phyloP scores from a whole-genome alignment of 2,329 filamentous ascomycete species.

The Tolypocladium tropicale region DNA sequence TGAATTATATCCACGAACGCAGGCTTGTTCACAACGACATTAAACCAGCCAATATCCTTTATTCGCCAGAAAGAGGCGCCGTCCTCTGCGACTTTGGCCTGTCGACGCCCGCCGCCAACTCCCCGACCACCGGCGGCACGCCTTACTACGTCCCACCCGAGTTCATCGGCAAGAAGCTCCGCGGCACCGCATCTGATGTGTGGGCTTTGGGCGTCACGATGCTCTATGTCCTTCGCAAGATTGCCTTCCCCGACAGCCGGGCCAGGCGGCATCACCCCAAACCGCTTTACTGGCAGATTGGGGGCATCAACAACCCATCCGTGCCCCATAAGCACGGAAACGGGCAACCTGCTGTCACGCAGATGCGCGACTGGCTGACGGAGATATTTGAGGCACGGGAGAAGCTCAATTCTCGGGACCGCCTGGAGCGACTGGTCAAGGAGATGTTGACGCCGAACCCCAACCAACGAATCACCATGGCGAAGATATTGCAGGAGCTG shows the following conservation, averaged over 20 bases:
- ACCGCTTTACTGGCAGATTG: conserved; percentile 48
- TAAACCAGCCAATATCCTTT: conserved; percentile 52
- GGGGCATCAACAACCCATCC: conserved; percentile 37
- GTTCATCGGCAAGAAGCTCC: conserved; percentile 44
- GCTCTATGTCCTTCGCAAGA: conserved; percentile 47
- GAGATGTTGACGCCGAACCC: conserved; percentile 45
- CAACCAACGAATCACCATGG: conserved; percentile 42
- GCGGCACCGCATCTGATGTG: conserved; percentile 45
- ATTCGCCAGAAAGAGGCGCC: conserved; percentile 46
- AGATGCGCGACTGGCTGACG: conserved; percentile 47
- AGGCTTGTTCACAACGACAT: conserved; percentile 51
- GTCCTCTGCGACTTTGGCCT: conserved; percentile 52
- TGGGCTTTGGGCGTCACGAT: conserved; percentile 52
- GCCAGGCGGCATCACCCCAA: conserved; percentile 35
- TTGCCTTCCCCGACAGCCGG: conserved; percentile 43
- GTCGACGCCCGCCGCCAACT: conserved; percentile 35
- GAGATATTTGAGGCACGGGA: conserved; percentile 40
- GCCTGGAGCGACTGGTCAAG: conserved; percentile 38
- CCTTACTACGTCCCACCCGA: conserved; percentile 54
- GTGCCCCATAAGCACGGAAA: conserved; percentile 22
- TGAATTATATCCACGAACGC: conserved; percentile 45
- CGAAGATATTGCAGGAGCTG: conserved; percentile 36
- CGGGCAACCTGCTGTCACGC: conserved; percentile 30
- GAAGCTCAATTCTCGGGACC: conserved; percentile 34
- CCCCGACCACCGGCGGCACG: conserved; percentile 42